Percentiles rank a stretch among this genome's conserved stretches.
phyloP scores from a whole-genome alignment of 192 early-diverging fungal species.

The Backusella westeae region DNA sequence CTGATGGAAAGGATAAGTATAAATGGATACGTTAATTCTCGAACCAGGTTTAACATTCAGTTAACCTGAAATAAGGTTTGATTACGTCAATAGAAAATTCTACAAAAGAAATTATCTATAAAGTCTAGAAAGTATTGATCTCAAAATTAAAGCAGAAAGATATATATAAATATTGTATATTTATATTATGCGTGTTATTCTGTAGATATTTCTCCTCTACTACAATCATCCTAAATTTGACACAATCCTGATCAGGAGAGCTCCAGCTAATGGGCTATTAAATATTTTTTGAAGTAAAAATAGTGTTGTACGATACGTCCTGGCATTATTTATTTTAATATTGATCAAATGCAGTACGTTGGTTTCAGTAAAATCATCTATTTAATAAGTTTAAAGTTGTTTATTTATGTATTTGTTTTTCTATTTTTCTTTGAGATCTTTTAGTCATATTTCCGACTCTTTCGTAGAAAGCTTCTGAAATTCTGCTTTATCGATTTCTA shows the following conservation, averaged over 20 bases:
- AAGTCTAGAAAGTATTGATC: neutral
- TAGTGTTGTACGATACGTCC: too few relatives aligned
- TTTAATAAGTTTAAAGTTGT: too few relatives aligned
- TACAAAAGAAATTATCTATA: neutral
- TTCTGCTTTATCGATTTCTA: neutral
- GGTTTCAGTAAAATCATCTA: too few relatives aligned
- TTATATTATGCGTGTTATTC: neutral
- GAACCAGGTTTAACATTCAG: neutral
- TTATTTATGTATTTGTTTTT: neutral
- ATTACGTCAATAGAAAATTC: conserved; percentile 2
- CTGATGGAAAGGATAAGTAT: neutral
- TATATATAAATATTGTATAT: neutral
- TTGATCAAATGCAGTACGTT: too few relatives aligned
- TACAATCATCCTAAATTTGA: neutral
- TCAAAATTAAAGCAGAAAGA: neutral
- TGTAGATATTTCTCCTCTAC: neutral
- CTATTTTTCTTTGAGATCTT: neutral
- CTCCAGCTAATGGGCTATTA: too few relatives aligned
- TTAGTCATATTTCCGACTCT: neutral
- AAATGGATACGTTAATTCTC: neutral
- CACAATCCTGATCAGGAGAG: neutral
- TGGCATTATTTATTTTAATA: too few relatives aligned
- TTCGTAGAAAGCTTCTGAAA: neutral
- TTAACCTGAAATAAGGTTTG: neutral
- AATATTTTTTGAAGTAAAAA: too few relatives aligned